Evolutionary conservation across 1,284 basidiomycete species (phyloP).

Genomic region (Melampsora abietis-canadensis): DNA sequence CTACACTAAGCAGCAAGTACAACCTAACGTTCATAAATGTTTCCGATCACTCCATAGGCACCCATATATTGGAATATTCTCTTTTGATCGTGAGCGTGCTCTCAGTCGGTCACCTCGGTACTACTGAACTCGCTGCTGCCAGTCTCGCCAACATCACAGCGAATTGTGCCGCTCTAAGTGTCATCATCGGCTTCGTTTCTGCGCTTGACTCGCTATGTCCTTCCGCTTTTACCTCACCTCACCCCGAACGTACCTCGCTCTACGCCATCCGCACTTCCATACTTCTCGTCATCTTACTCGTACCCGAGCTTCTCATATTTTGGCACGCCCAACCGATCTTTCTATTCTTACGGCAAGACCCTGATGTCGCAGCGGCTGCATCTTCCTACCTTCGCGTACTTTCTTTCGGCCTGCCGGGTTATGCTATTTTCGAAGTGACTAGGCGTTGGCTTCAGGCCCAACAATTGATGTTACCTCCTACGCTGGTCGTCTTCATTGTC

Average conservation of each 20-base stretch:
- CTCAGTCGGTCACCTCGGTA: conserved; percentile 77
- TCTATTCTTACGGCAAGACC: conserved; percentile 75
- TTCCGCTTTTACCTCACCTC: conserved; percentile 54
- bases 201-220: conserved; percentile 52
- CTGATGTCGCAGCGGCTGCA: conserved; percentile 75
- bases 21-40: conserved; percentile 2
- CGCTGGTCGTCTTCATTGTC: conserved; percentile 74
- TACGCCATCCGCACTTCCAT: conserved; percentile 45
- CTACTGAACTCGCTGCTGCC: conserved; percentile 65
- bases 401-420: conserved; percentile 80
- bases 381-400: conserved; percentile 73
- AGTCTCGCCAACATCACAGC: conserved; percentile 30
- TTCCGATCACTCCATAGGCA: conserved; percentile 57
- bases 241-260: conserved; percentile 2
- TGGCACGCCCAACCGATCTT: conserved; percentile 71
- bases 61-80: conserved; percentile 71
- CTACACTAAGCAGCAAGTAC: conserved; percentile 58
- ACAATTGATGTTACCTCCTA: conserved; percentile 81
- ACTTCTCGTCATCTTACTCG: conserved; percentile 47
- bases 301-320: conserved; percentile 53
- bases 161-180: conserved; percentile 14
- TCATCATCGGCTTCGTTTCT: conserved; percentile 30
- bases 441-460: conserved; percentile 79
- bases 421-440: conserved; percentile 58
- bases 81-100: conserved; percentile 71